Percentiles rank a stretch among this genome's conserved stretches.
Evolutionary conservation across 768 basidiomycete genomes (phyloP).

Genomic region (Hygrophoropsis aurantiaca): DNA sequence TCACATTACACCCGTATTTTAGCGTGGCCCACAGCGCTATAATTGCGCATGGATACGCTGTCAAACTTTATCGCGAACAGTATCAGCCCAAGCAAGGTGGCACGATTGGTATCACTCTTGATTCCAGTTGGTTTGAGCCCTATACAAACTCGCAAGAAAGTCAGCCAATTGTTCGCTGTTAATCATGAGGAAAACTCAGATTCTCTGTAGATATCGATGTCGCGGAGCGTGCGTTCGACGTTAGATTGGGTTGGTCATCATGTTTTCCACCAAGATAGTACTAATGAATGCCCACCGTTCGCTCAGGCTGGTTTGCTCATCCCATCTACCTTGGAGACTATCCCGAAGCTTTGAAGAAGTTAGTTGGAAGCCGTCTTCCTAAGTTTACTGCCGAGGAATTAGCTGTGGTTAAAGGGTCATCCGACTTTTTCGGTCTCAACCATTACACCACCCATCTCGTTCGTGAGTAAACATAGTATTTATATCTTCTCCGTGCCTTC

Average conservation of each 20-base stretch:
- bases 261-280: neutral
- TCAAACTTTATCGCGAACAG: slow-evolving; percentile 34
- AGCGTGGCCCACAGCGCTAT: slow-evolving; percentile 33
- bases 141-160: slow-evolving; percentile 35
- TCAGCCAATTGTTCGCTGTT: slow-evolving; percentile 14
- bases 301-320: slow-evolving; percentile 37
- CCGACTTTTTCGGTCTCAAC: slow-evolving; percentile 44
- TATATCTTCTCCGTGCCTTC: neutral
- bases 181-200: neutral
- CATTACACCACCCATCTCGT: slow-evolving; percentile 41
- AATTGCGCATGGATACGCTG: slow-evolving; percentile 37
- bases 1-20: too few species aligned
- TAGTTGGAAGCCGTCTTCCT: slow-evolving; percentile 36
- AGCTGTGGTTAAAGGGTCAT: slow-evolving; percentile 34
- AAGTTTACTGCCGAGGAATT: slow-evolving; percentile 37
- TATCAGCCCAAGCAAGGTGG: slow-evolving; percentile 34
- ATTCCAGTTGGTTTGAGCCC: slow-evolving; percentile 36
- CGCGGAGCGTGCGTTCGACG: slow-evolving; percentile 41
- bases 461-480: slow-evolving; percentile 18
- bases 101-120: slow-evolving; percentile 40
- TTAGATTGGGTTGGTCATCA: slow-evolving; percentile 35
- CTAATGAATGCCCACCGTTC: neutral
- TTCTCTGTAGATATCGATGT: slow-evolving; percentile 34
- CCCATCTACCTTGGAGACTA: slow-evolving; percentile 49
- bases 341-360: slow-evolving; percentile 31